Evolutionary conservation across 345 rosid genomes (phyloP).

Genomic region (Salix caprea): DNA sequence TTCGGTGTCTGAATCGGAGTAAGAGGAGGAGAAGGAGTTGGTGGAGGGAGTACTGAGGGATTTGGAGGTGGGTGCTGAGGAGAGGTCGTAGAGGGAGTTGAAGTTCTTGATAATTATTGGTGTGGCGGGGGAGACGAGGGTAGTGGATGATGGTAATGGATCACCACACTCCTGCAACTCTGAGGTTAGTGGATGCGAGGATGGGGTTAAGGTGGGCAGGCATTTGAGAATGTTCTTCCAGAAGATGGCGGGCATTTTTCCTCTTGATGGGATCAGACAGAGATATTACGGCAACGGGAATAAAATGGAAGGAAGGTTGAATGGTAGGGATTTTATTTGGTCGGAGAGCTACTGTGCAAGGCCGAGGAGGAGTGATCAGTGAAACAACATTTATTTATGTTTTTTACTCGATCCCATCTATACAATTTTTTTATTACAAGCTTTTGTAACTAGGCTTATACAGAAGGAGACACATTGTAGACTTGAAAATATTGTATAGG

Average conservation of each 20-base stretch:
- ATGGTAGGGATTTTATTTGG: conserved; percentile 12
- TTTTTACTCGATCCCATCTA: neutral
- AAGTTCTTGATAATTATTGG: conserved; percentile 30
- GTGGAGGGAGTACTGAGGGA: conserved; percentile 31
- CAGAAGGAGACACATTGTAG: neutral
- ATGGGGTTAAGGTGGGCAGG: conserved; percentile 27
- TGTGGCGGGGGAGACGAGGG: neutral
- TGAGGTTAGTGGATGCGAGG: conserved; percentile 25
- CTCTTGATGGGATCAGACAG: neutral
- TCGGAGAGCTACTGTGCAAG: neutral
- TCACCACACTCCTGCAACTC: conserved; percentile 15
- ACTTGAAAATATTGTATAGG: neutral
- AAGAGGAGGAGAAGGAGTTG: conserved; percentile 33
- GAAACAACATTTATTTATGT: neutral
- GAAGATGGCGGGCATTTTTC: conserved; percentile 50
- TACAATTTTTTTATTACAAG: neutral
- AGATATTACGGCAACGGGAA: neutral
- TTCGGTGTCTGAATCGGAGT: conserved; percentile 28
- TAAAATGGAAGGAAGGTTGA: neutral
- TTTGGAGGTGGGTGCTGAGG: conserved; percentile 34
- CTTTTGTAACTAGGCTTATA: neutral
- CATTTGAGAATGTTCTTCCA: conserved; percentile 63
- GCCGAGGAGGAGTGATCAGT: neutral
- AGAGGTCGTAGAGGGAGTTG: conserved; percentile 36
- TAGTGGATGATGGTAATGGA: neutral